A percentile compares a stretch with the other conserved stretches of the same genome.
Conservation (phyloP, 345 rosid species). For the Psidium guajava region DNA sequence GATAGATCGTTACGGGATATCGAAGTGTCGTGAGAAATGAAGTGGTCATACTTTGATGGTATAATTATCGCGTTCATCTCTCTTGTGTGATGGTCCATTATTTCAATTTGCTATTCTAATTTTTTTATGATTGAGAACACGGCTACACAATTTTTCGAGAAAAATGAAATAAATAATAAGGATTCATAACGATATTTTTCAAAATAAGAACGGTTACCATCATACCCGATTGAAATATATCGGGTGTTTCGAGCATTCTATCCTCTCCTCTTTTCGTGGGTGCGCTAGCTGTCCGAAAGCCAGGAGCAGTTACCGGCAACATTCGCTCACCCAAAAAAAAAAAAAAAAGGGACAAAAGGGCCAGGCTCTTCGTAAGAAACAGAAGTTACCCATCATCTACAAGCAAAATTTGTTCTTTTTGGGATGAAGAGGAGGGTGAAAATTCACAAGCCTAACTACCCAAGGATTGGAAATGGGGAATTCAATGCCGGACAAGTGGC, state of each 20-base stretch:
- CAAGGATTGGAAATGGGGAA: not conserved
- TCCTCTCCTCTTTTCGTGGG: too few relatives aligned
- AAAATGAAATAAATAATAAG: not conserved
- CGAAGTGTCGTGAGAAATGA: too few relatives aligned
- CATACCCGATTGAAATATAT: not conserved
- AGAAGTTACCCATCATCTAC: not conserved
- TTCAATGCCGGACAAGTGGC: not conserved
- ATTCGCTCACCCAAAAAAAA: not conserved
- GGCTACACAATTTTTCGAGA: too few relatives aligned
- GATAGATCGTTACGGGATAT: too few relatives aligned
- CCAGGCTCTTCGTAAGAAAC: not conserved
- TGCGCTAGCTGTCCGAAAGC: too few relatives aligned
- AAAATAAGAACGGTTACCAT: not conserved
- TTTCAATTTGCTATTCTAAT: not conserved
- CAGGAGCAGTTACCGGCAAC: too few relatives aligned
- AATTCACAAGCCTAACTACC: not conserved
- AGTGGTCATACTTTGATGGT: too few relatives aligned
- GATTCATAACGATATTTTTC: not conserved
- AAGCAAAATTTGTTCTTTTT: not conserved
- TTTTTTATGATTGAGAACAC: too few relatives aligned
- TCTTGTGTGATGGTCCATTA: not conserved
- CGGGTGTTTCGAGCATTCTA: accelerated
- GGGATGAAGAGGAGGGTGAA: not conserved
- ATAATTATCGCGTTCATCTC: not conserved
- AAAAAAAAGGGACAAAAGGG: not conserved